A percentile compares a stretch with the other conserved stretches of the same genome.
These are phyloP conservation scores for Leccinum angustisporum DNA, from an alignment of 1,284 basidiomycete species.

Conservation along the genomic window DNA sequence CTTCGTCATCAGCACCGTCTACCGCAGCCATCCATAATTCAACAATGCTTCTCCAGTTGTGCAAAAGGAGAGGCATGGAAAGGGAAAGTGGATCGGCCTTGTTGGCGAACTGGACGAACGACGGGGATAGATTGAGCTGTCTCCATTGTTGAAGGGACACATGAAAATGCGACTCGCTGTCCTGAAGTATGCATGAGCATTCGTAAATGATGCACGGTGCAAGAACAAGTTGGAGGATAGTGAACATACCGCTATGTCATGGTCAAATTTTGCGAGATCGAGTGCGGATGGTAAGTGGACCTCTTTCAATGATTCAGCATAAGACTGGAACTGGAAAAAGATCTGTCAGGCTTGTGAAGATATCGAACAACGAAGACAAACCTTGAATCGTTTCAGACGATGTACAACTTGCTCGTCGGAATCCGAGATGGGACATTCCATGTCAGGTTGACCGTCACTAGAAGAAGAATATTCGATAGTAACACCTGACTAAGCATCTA, in stretches of 20 bases:
- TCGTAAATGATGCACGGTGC: neutral
- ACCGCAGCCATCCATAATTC: constrained; percentile 60
- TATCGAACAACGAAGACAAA: constrained; percentile 13
- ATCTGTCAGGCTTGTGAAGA: neutral
- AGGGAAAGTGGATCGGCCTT: constrained; percentile 61
- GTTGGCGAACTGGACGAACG: constrained; percentile 72
- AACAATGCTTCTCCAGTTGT: constrained; percentile 73
- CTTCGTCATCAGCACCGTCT: constrained; percentile 64
- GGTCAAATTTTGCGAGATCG: constrained; percentile 53
- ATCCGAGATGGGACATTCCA: constrained; percentile 15
- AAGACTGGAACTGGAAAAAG: constrained; percentile 63
- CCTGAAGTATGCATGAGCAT: constrained; percentile 39
- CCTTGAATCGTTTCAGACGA: constrained; percentile 48
- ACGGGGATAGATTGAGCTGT: constrained; percentile 76
- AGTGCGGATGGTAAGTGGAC: constrained; percentile 72
- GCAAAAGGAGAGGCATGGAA: constrained; percentile 79
- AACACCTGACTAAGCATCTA: neutral
- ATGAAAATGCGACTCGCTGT: constrained; percentile 73
- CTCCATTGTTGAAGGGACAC: constrained; percentile 69
- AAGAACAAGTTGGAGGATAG: neutral
- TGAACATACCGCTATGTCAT: constrained; percentile 55
- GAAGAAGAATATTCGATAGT: neutral
- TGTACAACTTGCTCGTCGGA: constrained; percentile 25
- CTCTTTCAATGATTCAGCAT: constrained; percentile 61
- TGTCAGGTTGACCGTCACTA: constrained; percentile 1